These are phyloP conservation scores for Stenocarpella maydis DNA, from an alignment of 2,329 filamentous ascomycete species.

Conservation along the genomic window DNA sequence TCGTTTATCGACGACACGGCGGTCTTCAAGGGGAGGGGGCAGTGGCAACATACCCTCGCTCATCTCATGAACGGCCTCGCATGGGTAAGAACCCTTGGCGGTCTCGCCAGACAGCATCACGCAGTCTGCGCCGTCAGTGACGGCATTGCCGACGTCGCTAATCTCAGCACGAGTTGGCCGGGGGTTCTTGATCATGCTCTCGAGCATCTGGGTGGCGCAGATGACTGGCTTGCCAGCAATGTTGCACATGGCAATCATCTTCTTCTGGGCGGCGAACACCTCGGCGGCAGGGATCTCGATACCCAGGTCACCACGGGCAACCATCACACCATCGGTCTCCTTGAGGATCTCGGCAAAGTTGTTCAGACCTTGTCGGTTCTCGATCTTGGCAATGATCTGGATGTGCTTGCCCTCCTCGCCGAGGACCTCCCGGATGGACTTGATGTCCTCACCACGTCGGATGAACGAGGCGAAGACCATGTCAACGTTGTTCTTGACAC, in stretches of 20 bases:
- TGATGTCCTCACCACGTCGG: slow-evolving; percentile 91
- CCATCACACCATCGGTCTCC: slow-evolving; percentile 99
- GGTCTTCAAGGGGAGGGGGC: too few species aligned
- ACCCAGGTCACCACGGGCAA: slow-evolving; percentile 96
- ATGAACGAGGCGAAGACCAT: slow-evolving; percentile 99
- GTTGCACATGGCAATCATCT: slow-evolving; percentile 99
- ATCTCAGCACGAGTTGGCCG: slow-evolving; percentile 98
- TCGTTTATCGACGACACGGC: not conserved
- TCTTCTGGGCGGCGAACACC: slow-evolving; percentile 99
- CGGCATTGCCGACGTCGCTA: slow-evolving; percentile 96
- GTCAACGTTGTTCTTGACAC: slow-evolving; percentile 98
- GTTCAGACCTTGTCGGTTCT: slow-evolving; percentile 99
- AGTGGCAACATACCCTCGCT: slow-evolving; percentile 74
- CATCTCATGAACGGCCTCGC: slow-evolving; percentile 96
- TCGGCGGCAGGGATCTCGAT: slow-evolving; percentile 99
- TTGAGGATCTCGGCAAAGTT: slow-evolving; percentile 98
- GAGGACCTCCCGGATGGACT: slow-evolving; percentile 88
- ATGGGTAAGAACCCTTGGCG: slow-evolving; percentile 95
- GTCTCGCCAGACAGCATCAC: slow-evolving; percentile 99
- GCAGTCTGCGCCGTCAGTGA: slow-evolving; percentile 97
- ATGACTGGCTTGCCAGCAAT: slow-evolving; percentile 98
- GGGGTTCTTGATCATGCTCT: slow-evolving; percentile 99
- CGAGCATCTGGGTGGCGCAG: slow-evolving; percentile 99
- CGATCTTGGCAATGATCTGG: slow-evolving; percentile 99
- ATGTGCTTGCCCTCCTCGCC: slow-evolving; percentile 94